phyloP scores from a whole-genome alignment of 495 filamentous ascomycete genomes.

The Neurospora pannonica region DNA sequence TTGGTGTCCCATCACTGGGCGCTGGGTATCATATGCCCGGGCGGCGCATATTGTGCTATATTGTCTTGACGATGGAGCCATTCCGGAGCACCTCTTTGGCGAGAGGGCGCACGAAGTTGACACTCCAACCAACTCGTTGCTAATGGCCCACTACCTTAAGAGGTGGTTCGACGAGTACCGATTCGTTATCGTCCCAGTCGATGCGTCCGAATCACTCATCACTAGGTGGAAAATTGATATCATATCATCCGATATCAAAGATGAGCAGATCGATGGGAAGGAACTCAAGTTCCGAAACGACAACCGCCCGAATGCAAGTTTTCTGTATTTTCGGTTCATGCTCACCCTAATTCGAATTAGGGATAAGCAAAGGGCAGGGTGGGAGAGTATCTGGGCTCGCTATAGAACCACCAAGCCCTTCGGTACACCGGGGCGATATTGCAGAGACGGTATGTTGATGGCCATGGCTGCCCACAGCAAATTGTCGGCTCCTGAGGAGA shows the following conservation, averaged over 20 bases:
- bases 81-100: background rate
- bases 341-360: background rate
- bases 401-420: background rate
- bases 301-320: background rate
- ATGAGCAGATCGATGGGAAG: background rate
- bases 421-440: background rate
- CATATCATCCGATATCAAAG: background rate
- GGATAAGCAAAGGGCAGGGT: background rate
- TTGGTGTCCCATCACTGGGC: background rate
- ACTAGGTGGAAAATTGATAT: background rate
- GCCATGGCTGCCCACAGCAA: background rate
- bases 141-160: background rate
- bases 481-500: background rate
- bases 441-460: background rate
- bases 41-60: background rate
- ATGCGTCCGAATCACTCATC: background rate
- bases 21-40: background rate
- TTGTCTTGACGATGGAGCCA: background rate
- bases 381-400: background rate
- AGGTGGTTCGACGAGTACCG: background rate
- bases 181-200: background rate
- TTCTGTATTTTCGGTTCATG: background rate
- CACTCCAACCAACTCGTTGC: background rate
- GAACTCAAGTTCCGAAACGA: background rate
- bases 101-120: background rate